Evolutionary conservation across 2,329 filamentous ascomycete genomes (phyloP).

Genomic region (Rachicladosporium sp.): DNA sequence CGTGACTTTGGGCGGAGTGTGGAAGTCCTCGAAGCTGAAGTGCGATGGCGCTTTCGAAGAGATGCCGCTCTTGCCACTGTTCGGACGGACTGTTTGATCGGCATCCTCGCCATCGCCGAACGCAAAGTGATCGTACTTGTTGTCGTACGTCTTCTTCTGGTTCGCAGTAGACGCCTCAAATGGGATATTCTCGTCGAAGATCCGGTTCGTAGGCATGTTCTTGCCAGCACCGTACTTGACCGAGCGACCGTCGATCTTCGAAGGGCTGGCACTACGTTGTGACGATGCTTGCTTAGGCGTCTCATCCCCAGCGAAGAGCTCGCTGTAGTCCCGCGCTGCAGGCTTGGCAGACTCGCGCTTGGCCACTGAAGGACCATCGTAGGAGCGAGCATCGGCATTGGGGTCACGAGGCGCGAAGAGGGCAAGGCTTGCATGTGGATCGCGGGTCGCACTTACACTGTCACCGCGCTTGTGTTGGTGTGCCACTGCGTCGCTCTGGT

Average conservation of each 20-base stretch:
- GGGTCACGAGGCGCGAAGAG: constrained; percentile 62
- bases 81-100: constrained; percentile 11
- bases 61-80: constrained; percentile 32
- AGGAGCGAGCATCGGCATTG: constrained; percentile 37
- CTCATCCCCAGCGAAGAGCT: constrained; percentile 51
- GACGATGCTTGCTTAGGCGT: constrained; percentile 18
- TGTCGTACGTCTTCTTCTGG: constrained; percentile 53
- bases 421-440: constrained; percentile 54
- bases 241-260: constrained; percentile 24
- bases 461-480: constrained; percentile 18
- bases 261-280: constrained; percentile 20
- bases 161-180: constrained; percentile 28
- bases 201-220: constrained; percentile 40
- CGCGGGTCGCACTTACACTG: constrained; percentile 26
- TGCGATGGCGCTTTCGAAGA: constrained; percentile 46
- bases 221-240: constrained; percentile 39
- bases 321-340: constrained; percentile 51
- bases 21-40: constrained; percentile 84
- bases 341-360: constrained; percentile 60
- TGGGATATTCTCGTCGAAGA: constrained; percentile 44
- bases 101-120: constrained; percentile 52
- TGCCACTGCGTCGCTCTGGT: constrained; percentile 15
- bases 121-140: constrained; percentile 78
- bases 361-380: constrained; percentile 42
- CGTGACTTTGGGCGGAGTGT: constrained; percentile 64